Percentiles rank a stretch among this genome's conserved stretches.
phyloP scores from a whole-genome alignment of 306 rosid genomes.

The Neltuma alba region DNA sequence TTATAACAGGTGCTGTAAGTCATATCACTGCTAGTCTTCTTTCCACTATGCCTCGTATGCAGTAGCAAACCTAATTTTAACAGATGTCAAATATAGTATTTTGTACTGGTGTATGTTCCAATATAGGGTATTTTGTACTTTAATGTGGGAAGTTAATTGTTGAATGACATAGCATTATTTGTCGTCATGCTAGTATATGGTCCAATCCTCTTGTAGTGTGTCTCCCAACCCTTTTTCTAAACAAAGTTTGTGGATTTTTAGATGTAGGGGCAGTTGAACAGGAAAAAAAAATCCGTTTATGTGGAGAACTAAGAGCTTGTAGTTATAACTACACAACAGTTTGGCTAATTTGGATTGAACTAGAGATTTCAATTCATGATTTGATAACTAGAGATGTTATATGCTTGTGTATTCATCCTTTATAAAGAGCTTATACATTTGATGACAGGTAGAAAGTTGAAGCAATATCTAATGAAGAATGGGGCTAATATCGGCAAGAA shows the following conservation, averaged over 20 bases:
- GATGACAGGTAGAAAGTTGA: background rate
- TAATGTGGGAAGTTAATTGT: background rate
- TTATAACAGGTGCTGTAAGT: too few relatives aligned
- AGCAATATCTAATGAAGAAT: background rate
- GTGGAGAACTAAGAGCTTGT: background rate
- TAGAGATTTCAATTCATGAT: background rate
- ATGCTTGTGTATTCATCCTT: background rate
- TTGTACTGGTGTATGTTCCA: slow-evolving; percentile 54
- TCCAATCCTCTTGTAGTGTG: background rate
- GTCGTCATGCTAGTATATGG: background rate
- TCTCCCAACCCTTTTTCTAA: background rate
- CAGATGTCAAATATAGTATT: too few relatives aligned
- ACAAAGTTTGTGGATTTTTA: too few relatives aligned
- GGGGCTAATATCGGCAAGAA: background rate
- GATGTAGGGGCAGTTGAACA: background rate
- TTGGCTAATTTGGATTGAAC: background rate
- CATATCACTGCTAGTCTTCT: too few relatives aligned
- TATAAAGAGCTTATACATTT: background rate
- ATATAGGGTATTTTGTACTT: background rate
- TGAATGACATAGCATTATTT: background rate
- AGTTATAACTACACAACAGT: background rate
- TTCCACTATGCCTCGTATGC: too few relatives aligned
- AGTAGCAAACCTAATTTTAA: too few relatives aligned
- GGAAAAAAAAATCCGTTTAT: too few relatives aligned
- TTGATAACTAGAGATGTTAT: background rate